Evolutionary conservation across 2,329 filamentous ascomycete species (phyloP).

Genomic region (Coniella lustricola): DNA sequence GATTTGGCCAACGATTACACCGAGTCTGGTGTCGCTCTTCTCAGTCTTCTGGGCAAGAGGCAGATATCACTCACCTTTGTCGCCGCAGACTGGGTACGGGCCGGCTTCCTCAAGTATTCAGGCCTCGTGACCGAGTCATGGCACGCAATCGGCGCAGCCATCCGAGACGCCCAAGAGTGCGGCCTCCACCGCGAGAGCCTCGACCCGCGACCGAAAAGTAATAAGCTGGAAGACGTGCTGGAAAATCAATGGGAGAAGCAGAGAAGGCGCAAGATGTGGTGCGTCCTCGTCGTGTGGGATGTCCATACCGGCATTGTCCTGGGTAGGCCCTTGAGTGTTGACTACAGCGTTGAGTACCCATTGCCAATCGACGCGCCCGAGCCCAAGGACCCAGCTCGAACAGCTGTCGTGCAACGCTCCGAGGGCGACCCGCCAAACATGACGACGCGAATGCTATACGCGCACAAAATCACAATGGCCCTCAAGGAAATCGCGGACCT

Average conservation of each 20-base stretch:
- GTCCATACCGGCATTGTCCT: conserved; percentile 46
- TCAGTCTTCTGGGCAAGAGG: conserved; percentile 49
- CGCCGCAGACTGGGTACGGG: conserved; percentile 49
- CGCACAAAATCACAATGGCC: conserved; percentile 38
- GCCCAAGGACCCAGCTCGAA: conserved; percentile 39
- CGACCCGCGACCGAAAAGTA: conserved; percentile 41
- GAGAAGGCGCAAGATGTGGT: conserved; percentile 48
- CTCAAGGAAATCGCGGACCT: conserved; percentile 48
- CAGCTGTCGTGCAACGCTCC: conserved; percentile 39
- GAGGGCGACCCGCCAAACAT: conserved; percentile 50
- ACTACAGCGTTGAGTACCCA: conserved; percentile 39
- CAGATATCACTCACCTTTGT: conserved; percentile 50
- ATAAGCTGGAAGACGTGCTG: conserved; percentile 41
- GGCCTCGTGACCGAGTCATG: conserved; percentile 50
- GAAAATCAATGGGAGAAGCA: conserved; percentile 54
- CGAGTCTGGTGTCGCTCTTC: conserved; percentile 46
- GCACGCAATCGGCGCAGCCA: conserved; percentile 47
- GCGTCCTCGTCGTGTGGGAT: conserved; percentile 48
- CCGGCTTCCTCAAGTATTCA: conserved; percentile 51
- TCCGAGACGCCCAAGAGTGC: conserved; percentile 56
- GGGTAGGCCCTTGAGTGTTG: conserved; percentile 49
- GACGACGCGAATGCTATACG: conserved; percentile 46
- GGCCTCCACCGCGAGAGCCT: conserved; percentile 49
- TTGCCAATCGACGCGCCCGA: conserved; percentile 47
- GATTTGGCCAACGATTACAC: conserved; percentile 55